Evolutionary conservation across 306 rosid species (phyloP), one percentile per base, ranked within the genome.

Genomic region (Adenanthera pavonina): DNA sequence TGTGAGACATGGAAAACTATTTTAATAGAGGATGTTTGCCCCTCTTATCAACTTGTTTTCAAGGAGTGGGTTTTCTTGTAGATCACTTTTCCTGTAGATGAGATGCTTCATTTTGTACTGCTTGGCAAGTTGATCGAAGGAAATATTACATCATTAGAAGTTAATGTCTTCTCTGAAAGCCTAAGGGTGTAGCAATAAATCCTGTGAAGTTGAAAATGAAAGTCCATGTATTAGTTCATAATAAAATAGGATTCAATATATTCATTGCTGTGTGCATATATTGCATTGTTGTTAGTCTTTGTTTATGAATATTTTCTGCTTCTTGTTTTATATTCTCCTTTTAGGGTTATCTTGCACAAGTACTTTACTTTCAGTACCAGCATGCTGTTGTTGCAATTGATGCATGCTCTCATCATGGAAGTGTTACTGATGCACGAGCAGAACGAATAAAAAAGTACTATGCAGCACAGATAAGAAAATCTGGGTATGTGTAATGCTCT

Each of bases 301-400:
- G 64, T 68, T 53, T 69, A 17, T 74, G 47, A 61, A 43, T 72
- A 49, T 44, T 41, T 73, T 57, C 43, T 36, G 41, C 74, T 8
- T 61, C 60, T 77, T 7, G 33, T 61, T 65, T 77, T 61, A 62
- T 19, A 51, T 41, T 69, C 53, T 67, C 78, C 72, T 87, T 75
- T 76, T 81, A 95, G 98, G 99, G 99, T 69, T 95, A 95, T 88
- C 95, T 95, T 83, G 94, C 97, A 60, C 97, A 95, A 84, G 97
- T 89, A 51, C 95, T 95, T 36, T 90, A 94, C 47, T 91, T 95
- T 84, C 95, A 93, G 72, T 93, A 88, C 84, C 94, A 88, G 67
- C 93, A 88, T 73, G 79, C 89, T 65, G 97, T 93, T 73, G 77
- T 95, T 81, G 99, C 97, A 35, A 90, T 95, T 78, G 99, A 95